Evolutionary conservation across 179 eudicot genomes (phyloP).

Genomic region (Gypsophila paniculata): DNA sequence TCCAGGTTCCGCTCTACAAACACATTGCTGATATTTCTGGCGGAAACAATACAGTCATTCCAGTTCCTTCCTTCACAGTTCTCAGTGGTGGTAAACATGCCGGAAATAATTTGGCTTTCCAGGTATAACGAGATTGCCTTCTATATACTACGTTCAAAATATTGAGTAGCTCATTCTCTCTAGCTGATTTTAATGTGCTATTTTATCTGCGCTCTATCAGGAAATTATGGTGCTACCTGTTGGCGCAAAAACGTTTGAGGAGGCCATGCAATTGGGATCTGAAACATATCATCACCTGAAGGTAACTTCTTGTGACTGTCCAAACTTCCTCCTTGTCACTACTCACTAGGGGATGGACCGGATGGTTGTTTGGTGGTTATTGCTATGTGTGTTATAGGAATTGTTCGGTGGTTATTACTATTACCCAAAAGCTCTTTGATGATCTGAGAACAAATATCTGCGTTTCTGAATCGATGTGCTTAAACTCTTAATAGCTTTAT

Average conservation of each 20-base stretch:
- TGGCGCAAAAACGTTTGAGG: conserved; percentile 80
- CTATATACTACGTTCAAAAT: conserved; percentile 3
- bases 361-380: neutral
- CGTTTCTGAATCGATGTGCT: neutral
- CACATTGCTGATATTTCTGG: conserved; percentile 95
- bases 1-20: conserved; percentile 84
- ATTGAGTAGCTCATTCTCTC: neutral
- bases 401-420: neutral
- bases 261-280: conserved; percentile 90
- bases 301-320: conserved; percentile 35
- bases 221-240: conserved; percentile 84
- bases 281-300: conserved; percentile 94
- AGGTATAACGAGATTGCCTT: conserved; percentile 38
- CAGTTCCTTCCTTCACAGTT: conserved; percentile 81
- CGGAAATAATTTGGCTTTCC: conserved; percentile 76
- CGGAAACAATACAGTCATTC: conserved; percentile 52
- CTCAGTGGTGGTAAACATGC: conserved; percentile 92
- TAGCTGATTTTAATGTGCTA: conserved; percentile 9
- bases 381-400: neutral
- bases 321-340: neutral
- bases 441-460: neutral
- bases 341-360: neutral
- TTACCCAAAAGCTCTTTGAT: neutral
- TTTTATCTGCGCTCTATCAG: conserved; percentile 33
- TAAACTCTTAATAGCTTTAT: neutral